Base-by-base conservation (phyloP, 345 rosid genomes). In the Xanthoceras sorbifolium region DNA sequence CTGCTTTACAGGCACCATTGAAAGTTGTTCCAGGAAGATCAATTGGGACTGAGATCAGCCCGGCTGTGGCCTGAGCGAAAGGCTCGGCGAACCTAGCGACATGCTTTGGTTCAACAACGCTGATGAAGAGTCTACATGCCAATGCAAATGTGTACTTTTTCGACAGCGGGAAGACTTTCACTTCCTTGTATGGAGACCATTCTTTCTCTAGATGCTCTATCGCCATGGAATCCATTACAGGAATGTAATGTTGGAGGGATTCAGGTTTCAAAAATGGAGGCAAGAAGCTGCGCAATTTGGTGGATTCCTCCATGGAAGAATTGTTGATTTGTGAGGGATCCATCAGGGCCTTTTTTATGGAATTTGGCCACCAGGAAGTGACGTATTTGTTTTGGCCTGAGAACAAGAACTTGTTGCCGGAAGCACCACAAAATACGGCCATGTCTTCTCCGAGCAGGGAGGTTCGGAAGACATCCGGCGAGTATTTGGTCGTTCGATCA, bases 141-240 rank as follows among this genome's bases (percentile, higher is more conserved):
- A 81, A 50, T n/a, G 80, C 66, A 38, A 81, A 84, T 9, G 81
- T 79, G 61, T 81, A 84, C 38, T 79, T 76, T 64, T 78, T 79
- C 9, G 83, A 71, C 12, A 70, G 71, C 3, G 80, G 86, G 60
- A 76, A 84, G 23, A 79, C 84, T 69, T 79, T 68, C 44, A 79
- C 79, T 25, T 78, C 64, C 7, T 73, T 42, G 38, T 38, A 40
- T 6, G 81, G 81, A 4, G 57, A 72, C 84, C 87, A 76, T 20
- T 73, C 69, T 61, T 29, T 64, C 34, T 78, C 20, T 14, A 79
- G 38, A 6, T 81, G 84, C 64, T 81, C 81, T 32, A 26, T 76
- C 5, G 87, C 80, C 87, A 79, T 81, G 23, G 64, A 50, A 20
- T 84, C 87, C 87, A 84, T 78, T 6, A 81, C 68, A 18, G 81